Conservation (phyloP, 2,329 filamentous ascomycete species). For the Scedosporium apiospermum region DNA sequence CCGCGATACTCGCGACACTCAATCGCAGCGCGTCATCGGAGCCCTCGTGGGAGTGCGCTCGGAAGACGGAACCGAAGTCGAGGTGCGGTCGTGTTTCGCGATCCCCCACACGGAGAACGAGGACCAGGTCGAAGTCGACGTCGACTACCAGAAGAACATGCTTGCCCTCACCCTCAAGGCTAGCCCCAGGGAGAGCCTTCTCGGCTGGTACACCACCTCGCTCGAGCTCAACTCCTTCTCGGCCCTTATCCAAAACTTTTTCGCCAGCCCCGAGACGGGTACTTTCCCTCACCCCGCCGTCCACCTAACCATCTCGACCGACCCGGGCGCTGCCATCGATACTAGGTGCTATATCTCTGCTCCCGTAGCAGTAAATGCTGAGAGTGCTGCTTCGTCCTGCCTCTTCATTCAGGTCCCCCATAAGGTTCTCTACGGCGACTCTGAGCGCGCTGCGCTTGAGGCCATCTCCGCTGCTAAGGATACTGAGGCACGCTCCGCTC, state of each 20-base stretch:
- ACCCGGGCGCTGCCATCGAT: constrained; percentile 80
- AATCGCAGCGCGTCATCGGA: constrained; percentile 93
- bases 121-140: constrained; percentile 98
- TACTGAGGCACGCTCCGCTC: constrained; percentile 61
- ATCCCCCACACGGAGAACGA: constrained; percentile 97
- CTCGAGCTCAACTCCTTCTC: constrained; percentile 97
- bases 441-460: constrained; percentile 60
- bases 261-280: constrained; percentile 90
- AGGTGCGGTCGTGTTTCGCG: constrained; percentile 93
- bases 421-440: constrained; percentile 80
- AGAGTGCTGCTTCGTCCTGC: constrained; percentile 91
- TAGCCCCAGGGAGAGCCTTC: constrained; percentile 83
- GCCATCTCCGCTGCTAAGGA: constrained; percentile 76
- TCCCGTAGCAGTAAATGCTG: constrained; percentile 87
- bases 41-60: constrained; percentile 86
- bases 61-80: constrained; percentile 94
- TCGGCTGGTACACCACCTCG: constrained; percentile 97
- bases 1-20: constrained; percentile 63
- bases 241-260: constrained; percentile 99
- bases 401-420: constrained; percentile 96
- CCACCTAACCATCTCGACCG: constrained; percentile 88
- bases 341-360: constrained; percentile 91
- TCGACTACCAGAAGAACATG: constrained; percentile 99
- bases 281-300: constrained; percentile 97
- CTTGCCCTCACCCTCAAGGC: constrained; percentile 88